Conservation (phyloP, 768 basidiomycete species). For the Lactarius tabidus region DNA sequence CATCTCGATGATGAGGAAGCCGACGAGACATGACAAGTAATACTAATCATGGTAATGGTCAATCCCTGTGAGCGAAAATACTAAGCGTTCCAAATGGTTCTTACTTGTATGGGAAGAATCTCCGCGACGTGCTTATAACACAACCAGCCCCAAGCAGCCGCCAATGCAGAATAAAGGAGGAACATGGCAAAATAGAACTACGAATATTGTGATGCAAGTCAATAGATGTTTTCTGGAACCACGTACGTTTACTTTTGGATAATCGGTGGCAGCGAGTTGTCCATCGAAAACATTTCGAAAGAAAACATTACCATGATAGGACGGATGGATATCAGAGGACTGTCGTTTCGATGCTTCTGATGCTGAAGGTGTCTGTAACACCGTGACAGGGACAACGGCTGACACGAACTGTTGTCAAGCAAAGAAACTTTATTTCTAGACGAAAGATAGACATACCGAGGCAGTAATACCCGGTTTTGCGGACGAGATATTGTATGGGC, state of each 20-base stretch:
- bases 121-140: constrained; percentile 80
- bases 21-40: constrained; percentile 86
- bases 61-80: constrained; percentile 2
- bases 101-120: constrained; percentile 82
- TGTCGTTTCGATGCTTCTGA: constrained; percentile 29
- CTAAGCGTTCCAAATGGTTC: constrained; percentile 20
- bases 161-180: constrained; percentile 68
- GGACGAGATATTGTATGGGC: constrained; percentile 79
- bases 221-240: not conserved
- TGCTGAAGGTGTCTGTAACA: constrained; percentile 41
- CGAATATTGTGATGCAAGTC: not conserved
- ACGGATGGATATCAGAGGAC: constrained; percentile 62
- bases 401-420: constrained; percentile 8
- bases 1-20: constrained; percentile 90
- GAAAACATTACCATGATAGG: constrained; percentile 71
- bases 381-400: constrained; percentile 89
- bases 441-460: constrained; percentile 56
- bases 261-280: constrained; percentile 86
- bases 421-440: not conserved
- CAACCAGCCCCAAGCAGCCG: constrained; percentile 72
- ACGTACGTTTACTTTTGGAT: constrained; percentile 93
- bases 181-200: constrained; percentile 90
- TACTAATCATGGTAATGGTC: constrained; percentile 45
- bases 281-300: constrained; percentile 90
- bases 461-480: constrained; percentile 93